These are phyloP conservation scores for Heracleum sosnowskyi DNA, from an alignment of 129 eudicot genomes.

Conservation along the genomic window DNA sequence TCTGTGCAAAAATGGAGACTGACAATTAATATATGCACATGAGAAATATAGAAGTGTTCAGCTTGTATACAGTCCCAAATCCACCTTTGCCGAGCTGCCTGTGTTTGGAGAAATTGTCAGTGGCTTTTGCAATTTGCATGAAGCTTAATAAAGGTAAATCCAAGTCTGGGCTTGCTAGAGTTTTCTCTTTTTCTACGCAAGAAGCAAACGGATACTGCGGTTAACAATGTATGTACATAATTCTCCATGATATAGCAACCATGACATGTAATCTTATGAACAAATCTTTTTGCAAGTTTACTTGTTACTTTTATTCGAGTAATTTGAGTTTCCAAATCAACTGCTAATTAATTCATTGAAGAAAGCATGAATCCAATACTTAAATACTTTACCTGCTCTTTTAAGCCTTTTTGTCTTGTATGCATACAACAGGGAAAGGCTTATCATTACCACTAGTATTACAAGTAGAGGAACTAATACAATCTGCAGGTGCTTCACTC, in stretches of 20 bases:
- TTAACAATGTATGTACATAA: background rate
- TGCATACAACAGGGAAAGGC: conserved; percentile 5
- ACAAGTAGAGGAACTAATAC: background rate
- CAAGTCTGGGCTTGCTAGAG: conserved; percentile 29
- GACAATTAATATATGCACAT: background rate
- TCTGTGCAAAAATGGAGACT: background rate
- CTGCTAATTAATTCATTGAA: background rate
- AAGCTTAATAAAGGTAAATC: too few species aligned
- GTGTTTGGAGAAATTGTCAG: conserved; percentile 28
- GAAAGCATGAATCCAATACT: background rate
- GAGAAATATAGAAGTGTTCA: background rate
- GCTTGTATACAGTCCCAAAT: conserved; percentile 53
- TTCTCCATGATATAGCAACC: too few species aligned
- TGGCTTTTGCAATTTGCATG: conserved; percentile 31
- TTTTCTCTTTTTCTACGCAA: conserved; percentile 16
- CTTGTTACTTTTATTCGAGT: too few species aligned
- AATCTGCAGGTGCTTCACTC: background rate
- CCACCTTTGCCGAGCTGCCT: conserved; percentile 57
- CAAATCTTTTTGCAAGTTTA: too few species aligned
- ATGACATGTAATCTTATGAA: too few species aligned
- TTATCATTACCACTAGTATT: conserved; percentile 5
- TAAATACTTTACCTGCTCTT: conserved; percentile 15
- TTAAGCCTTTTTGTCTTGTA: background rate
- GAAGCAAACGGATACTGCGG: background rate
- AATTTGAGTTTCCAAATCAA: background rate